phyloP scores from a whole-genome alignment of 495 filamentous ascomycete species.

The Peziza echinospora region DNA sequence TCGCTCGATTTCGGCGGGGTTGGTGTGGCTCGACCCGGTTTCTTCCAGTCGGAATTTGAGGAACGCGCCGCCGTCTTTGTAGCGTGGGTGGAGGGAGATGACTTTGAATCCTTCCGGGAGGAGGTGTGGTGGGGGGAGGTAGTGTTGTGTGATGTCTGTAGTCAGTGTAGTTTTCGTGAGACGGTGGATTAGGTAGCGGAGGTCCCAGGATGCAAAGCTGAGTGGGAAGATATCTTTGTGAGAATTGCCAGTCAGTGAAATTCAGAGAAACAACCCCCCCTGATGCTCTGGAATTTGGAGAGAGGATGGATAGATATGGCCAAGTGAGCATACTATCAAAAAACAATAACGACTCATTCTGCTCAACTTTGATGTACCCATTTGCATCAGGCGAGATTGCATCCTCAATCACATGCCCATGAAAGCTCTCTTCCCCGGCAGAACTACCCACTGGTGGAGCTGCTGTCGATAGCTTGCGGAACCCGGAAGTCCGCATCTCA shows the following conservation, averaged over 20 bases:
- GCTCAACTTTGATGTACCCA: constrained; percentile 51
- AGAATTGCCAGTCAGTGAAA: no score
- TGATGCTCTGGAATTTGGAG: no score
- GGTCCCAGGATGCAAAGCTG: constrained; percentile 42
- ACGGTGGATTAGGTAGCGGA: constrained; percentile 38
- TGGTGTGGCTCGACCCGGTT: constrained; percentile 27
- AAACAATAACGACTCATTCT: constrained; percentile 66
- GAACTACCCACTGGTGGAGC: no score
- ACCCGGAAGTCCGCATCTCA: no score
- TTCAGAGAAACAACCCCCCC: no score
- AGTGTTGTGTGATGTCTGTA: constrained; percentile 38
- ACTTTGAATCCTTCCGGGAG: constrained; percentile 37
- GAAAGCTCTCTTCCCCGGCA: no score
- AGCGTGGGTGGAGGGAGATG: constrained; percentile 54
- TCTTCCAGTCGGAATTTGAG: constrained; percentile 56
- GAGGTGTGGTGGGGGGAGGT: constrained; percentile 32
- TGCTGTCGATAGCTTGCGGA: no score
- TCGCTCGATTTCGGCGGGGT: constrained; percentile 37
- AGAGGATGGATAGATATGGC: no score
- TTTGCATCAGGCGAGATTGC: constrained; percentile 16
- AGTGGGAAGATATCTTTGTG: constrained; percentile 60
- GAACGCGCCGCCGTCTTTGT: constrained; percentile 85
- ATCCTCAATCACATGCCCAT: no score
- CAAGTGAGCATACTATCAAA: constrained; percentile 66
- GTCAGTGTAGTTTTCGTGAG: constrained; percentile 29